Conservation (phyloP, 2,329 filamentous ascomycete genomes). For the Paecilomyces fulvus region DNA sequence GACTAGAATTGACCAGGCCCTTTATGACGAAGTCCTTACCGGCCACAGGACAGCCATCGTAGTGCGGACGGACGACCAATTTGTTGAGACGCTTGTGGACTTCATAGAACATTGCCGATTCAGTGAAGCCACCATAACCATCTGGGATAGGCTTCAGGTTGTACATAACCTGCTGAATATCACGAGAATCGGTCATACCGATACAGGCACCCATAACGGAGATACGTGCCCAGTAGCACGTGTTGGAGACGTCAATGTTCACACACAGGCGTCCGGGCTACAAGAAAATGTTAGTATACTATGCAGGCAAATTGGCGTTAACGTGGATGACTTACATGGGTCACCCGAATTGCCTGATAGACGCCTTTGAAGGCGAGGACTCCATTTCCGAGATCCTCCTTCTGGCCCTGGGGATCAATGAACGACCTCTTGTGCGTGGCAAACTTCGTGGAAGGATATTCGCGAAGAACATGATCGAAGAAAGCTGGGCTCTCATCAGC, state of each 20-base stretch:
- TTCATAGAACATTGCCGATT: slow-evolving; percentile 16
- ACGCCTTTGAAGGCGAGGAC: slow-evolving; percentile 81
- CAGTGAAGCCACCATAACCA: slow-evolving; percentile 14
- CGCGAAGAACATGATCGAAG: slow-evolving; percentile 78
- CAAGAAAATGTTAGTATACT: slow-evolving; percentile 17
- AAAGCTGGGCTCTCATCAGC: slow-evolving; percentile 48
- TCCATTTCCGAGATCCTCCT: slow-evolving; percentile 50
- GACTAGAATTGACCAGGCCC: slow-evolving; percentile 36
- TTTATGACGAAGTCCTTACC: slow-evolving; percentile 44
- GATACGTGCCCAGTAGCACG: slow-evolving; percentile 68
- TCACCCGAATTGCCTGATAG: slow-evolving; percentile 75
- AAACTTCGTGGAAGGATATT: slow-evolving; percentile 61
- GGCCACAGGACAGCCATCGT: slow-evolving; percentile 23
- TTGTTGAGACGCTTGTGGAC: slow-evolving; percentile 25
- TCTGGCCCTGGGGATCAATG: slow-evolving; percentile 51
- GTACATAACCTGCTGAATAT: slow-evolving; percentile 22
- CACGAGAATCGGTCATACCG: slow-evolving; percentile 21
- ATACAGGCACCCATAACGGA: slow-evolving; percentile 27
- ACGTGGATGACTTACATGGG: slow-evolving; percentile 41
- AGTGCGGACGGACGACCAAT: slow-evolving; percentile 29
- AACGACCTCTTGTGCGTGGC: slow-evolving; percentile 74
- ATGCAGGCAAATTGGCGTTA: background rate
- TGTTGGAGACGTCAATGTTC: slow-evolving; percentile 88
- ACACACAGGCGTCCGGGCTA: slow-evolving; percentile 60
- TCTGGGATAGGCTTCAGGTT: slow-evolving; percentile 15